These are phyloP conservation scores for Psilocybe cyanescens DNA, from an alignment of 768 basidiomycete genomes.

Conservation along the genomic window DNA sequence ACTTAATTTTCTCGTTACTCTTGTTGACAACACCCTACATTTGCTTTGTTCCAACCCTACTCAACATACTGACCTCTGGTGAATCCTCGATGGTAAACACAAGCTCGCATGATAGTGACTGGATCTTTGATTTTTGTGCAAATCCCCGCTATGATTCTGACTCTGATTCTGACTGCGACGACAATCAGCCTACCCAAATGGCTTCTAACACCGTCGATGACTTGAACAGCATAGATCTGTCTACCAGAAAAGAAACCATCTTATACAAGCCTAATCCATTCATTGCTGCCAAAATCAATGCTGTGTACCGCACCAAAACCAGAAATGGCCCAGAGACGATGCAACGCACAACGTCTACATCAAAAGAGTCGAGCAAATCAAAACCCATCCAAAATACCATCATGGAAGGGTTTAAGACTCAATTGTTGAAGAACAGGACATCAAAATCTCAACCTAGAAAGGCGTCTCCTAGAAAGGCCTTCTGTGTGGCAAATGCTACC, in stretches of 20 bases:
- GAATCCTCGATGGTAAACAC: not conserved
- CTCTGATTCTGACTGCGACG: constrained; percentile 15
- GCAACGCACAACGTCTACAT: not conserved
- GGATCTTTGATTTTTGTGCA: constrained; percentile 43
- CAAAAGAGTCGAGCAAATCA: not conserved
- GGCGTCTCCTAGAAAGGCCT: not conserved
- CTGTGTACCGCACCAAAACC: constrained; percentile 47
- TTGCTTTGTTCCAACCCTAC: no score
- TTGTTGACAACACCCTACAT: no score
- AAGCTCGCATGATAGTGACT: constrained; percentile 20
- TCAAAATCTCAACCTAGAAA: not conserved
- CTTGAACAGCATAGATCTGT: constrained; percentile 61
- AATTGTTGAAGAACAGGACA: constrained; percentile 27
- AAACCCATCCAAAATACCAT: constrained; percentile 30
- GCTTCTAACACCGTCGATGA: constrained; percentile 30
- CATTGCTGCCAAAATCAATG: constrained; percentile 81
- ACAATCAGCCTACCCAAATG: not conserved
- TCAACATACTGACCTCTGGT: no score
- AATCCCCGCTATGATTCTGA: constrained; percentile 26
- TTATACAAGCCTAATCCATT: constrained; percentile 78
- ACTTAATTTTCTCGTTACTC: no score
- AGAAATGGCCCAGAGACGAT: not conserved
- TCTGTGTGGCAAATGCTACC: not conserved
- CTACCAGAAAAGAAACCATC: constrained; percentile 61
- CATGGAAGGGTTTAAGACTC: constrained; percentile 50